Percentiles rank a stretch among this genome's conserved stretches.
These are phyloP conservation scores for Pogostemon cablin DNA, from an alignment of 257 asterid genomes.

Conservation along the genomic window DNA sequence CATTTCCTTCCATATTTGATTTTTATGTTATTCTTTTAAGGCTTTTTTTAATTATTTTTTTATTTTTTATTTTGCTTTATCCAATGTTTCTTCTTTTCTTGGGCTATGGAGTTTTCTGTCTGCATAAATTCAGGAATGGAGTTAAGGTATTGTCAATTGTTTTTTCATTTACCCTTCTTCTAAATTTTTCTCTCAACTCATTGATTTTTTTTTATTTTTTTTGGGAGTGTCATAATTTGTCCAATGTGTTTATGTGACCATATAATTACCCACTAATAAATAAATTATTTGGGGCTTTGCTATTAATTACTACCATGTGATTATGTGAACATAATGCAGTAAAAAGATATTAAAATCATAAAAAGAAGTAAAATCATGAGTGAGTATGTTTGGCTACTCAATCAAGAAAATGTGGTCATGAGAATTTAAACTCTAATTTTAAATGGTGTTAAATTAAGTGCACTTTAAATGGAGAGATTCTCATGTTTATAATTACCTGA, in stretches of 20 bases:
- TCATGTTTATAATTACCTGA: too few relatives aligned
- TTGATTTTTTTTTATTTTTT: slow-evolving; percentile 20
- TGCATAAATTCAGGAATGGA: slow-evolving; percentile 34
- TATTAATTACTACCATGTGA: background rate
- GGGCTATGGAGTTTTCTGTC: slow-evolving; percentile 40
- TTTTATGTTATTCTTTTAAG: slow-evolving; percentile 41
- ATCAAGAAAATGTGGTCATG: too few relatives aligned
- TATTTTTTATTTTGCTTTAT: slow-evolving; percentile 40
- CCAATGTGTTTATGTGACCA: slow-evolving; percentile 33
- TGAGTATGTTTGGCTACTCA: too few relatives aligned
- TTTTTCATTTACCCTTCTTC: slow-evolving; percentile 31
- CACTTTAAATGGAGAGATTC: too few relatives aligned
- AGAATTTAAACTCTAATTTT: too few relatives aligned
- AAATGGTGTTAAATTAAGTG: too few relatives aligned
- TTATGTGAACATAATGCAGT: too few relatives aligned
- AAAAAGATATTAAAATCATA: too few relatives aligned
- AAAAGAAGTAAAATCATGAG: too few relatives aligned
- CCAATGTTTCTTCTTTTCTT: slow-evolving; percentile 42
- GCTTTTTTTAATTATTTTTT: background rate
- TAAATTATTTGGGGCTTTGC: slow-evolving; percentile 26
- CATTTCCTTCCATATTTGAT: slow-evolving; percentile 18
- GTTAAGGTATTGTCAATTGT: slow-evolving; percentile 42
- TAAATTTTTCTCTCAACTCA: slow-evolving; percentile 16
- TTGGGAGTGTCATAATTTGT: slow-evolving; percentile 30
- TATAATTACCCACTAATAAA: slow-evolving; percentile 20